Base-by-base conservation (phyloP, 768 basidiomycete genomes). In the Termitomyces sp. region DNA sequence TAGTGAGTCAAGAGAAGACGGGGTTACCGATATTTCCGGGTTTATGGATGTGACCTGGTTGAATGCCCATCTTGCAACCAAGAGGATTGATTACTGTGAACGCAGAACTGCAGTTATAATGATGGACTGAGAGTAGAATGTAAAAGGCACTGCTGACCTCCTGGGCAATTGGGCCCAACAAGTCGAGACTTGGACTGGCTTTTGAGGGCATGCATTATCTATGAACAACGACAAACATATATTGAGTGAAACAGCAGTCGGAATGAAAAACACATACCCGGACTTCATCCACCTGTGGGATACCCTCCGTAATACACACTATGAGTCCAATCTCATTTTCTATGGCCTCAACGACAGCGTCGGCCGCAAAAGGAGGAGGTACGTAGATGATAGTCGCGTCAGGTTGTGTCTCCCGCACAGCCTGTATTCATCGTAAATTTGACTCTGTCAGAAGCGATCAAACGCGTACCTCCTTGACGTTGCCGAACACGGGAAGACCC, bases 1-100 rank as follows among this genome's bases (percentile, higher is more conserved):
- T n/a, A 13, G 26, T 5, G 26, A 33, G 35, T 18, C 18, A 55
- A 14, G 54, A 36, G 24, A 46, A 46, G 30, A 22, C 24, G 44
- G 24, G 24, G 33, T 36, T 13, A 91, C 95, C 96, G 65, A 99
- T 96, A 65, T 91, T 93, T 54, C 97, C 97, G 56, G 96, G 94
- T 64, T 73, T 92, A 78, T 98, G 97, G 66, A 99, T 98, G 70
- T 97, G 94, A 28, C 94, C 97, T 13, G 97, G 97, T 67, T 92
- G 90, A 68, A 99, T 99, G 58, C 97, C 97, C 86, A 99, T 98
- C 80, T 98, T 98, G 80, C 97, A 99, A 22, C 96, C 96, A 41
- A 89, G 79, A 18, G 96, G 95, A 68, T 96, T 95, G 68, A 98
- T 98, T 66, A 99, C 87, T 81, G 56, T 22, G 57, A 28, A 51